Conservation (phyloP, 371 early-diverging fungal genomes). For the Mucor circinelloides region DNA sequence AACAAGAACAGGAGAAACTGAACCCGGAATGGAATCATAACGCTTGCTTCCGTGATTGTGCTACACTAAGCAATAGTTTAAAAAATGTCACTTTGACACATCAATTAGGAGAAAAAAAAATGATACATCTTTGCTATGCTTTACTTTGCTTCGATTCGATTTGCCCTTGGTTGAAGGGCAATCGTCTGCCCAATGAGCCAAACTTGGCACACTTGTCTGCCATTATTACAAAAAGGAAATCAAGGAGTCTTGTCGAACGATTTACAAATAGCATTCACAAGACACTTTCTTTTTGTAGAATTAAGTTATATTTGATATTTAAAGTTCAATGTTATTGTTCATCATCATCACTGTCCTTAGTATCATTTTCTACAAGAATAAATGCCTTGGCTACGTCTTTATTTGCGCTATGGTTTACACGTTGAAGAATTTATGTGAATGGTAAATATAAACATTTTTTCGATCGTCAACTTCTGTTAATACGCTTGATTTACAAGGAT, state of each 20-base stretch:
- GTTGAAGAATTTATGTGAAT: neutral
- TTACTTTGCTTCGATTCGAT: too few species aligned
- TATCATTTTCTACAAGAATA: neutral
- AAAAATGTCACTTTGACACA: conserved; percentile 11
- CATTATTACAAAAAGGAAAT: neutral
- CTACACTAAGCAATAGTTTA: neutral
- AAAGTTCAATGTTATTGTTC: conserved; percentile 8
- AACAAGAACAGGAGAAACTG: neutral
- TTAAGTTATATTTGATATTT: conserved; percentile 17
- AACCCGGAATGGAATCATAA: neutral
- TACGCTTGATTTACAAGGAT: conserved; percentile 7
- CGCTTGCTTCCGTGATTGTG: neutral
- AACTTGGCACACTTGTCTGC: too few species aligned
- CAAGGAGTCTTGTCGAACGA: neutral
- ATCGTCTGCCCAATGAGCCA: too few species aligned
- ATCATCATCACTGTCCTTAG: neutral
- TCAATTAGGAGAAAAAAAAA: conserved; percentile 7
- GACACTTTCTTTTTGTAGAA: conserved; percentile 12
- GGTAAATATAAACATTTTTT: conserved; percentile 2
- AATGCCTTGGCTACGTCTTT: neutral
- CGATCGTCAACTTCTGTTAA: neutral
- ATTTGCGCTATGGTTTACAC: neutral
- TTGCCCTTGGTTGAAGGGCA: too few species aligned
- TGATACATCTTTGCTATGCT: neutral
- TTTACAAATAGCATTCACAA: conserved; percentile 9